These are phyloP conservation scores for Stagonosporopsis cucurbitacearum DNA, from an alignment of 2,329 filamentous ascomycete genomes.

Conservation along the genomic window DNA sequence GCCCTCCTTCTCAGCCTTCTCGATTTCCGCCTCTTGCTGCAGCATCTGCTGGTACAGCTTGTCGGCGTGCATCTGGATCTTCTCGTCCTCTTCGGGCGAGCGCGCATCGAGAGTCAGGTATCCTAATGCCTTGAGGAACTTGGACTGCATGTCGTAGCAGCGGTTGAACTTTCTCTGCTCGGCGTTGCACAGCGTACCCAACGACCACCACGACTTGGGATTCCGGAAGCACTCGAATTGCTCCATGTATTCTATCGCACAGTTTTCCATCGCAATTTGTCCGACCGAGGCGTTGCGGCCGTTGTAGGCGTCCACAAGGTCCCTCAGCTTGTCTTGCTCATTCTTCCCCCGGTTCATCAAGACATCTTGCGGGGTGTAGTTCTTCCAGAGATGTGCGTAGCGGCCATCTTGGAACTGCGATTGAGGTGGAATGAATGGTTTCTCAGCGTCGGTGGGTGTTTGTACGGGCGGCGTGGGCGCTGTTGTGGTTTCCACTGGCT, in stretches of 20 bases:
- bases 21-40: slow-evolving; percentile 76
- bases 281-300: slow-evolving; percentile 79
- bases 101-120: slow-evolving; percentile 75
- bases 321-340: slow-evolving; percentile 79
- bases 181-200: slow-evolving; percentile 79
- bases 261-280: slow-evolving; percentile 88
- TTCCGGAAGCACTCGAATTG: slow-evolving; percentile 82
- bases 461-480: slow-evolving; percentile 5
- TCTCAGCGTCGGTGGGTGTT: slow-evolving; percentile 20
- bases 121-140: slow-evolving; percentile 88
- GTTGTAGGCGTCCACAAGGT: slow-evolving; percentile 84
- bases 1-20: slow-evolving; percentile 68
- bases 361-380: slow-evolving; percentile 75
- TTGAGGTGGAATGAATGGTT: slow-evolving; percentile 54
- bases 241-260: slow-evolving; percentile 82
- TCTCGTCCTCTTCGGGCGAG: slow-evolving; percentile 76
- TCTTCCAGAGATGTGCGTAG: slow-evolving; percentile 91
- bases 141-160: slow-evolving; percentile 89
- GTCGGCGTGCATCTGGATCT: slow-evolving; percentile 92
- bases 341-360: slow-evolving; percentile 73
- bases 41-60: slow-evolving; percentile 87
- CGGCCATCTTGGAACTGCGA: slow-evolving; percentile 73
- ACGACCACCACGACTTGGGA: slow-evolving; percentile 68
- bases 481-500: slow-evolving; percentile 24
- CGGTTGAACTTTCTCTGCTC: slow-evolving; percentile 80